Evolutionary conservation across 495 filamentous ascomycete species (phyloP).

Genomic region (Gamarada debralockiae): DNA sequence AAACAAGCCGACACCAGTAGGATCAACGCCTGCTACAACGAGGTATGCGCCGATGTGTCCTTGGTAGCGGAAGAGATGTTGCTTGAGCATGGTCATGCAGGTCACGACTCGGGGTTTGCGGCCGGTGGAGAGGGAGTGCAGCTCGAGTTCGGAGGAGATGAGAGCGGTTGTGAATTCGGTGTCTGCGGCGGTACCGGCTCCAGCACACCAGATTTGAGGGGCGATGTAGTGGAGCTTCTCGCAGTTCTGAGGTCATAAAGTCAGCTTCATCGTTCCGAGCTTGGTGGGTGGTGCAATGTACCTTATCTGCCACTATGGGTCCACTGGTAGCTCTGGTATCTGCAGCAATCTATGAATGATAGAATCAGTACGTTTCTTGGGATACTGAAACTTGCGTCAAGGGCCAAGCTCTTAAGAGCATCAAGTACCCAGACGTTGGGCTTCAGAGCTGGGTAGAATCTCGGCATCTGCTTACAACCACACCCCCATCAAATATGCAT

Average conservation of each 20-base stretch:
- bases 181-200: conserved; percentile 95
- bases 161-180: conserved; percentile 99
- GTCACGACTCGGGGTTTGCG: conserved; percentile 96
- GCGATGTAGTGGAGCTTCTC: conserved; percentile 99
- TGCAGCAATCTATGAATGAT: conserved; percentile 71
- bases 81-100: conserved; percentile 99
- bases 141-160: conserved; percentile 97
- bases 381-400: conserved; percentile 3
- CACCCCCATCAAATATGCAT: conserved; percentile 93
- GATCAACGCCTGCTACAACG: conserved; percentile 95
- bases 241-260: conserved; percentile 65
- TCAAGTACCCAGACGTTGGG: neutral
- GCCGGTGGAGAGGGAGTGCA: conserved; percentile 91
- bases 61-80: conserved; percentile 97
- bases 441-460: neutral
- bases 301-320: conserved; percentile 98
- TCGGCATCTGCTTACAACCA: conserved; percentile 61
- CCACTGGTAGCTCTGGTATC: conserved; percentile 97
- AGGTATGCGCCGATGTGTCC: conserved; percentile 98
- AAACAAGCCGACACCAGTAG: conserved; percentile 92
- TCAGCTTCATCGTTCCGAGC: conserved; percentile 6
- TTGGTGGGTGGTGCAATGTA: conserved; percentile 25
- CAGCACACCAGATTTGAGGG: conserved; percentile 99
- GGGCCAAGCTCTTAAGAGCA: neutral
- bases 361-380: conserved; percentile 3